Percentiles rank a stretch among this genome's conserved stretches.
phyloP scores from a whole-genome alignment of 108 stramenopile genomes.

The Cyclotella atomus region DNA sequence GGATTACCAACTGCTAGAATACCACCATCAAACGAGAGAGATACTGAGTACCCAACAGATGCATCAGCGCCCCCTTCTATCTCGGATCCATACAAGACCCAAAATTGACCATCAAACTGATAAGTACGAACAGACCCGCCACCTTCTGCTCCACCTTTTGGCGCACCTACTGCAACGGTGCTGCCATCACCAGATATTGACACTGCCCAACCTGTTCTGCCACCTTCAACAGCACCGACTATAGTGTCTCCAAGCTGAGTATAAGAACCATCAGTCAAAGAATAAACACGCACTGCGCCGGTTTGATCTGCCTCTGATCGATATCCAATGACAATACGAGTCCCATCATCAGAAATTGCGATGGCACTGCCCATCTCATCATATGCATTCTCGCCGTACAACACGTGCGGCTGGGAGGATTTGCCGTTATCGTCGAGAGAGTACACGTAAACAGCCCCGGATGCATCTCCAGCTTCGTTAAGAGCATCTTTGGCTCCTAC shows the following conservation, averaged over 20 bases:
- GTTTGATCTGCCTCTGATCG: conserved; percentile 23
- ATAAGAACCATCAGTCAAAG: not conserved
- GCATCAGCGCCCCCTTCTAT: conserved; percentile 4
- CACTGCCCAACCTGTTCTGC: conserved; percentile 9
- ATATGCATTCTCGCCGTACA: conserved; percentile 18
- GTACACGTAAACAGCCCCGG: conserved; percentile 35
- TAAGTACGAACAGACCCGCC: conserved; percentile 24
- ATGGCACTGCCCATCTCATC: conserved; percentile 28
- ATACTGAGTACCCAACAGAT: conserved; percentile 23
- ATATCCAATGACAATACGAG: conserved; percentile 21
- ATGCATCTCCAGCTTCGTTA: conserved; percentile 9
- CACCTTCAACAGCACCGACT: not conserved
- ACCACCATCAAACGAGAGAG: conserved; percentile 4
- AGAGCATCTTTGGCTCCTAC: conserved; percentile 28
- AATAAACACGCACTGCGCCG: conserved; percentile 31
- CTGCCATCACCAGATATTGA: conserved; percentile 26
- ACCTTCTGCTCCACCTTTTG: conserved; percentile 18
- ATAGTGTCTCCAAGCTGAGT: conserved; percentile 15
- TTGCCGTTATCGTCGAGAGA: not conserved
- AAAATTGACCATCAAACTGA: conserved; percentile 13
- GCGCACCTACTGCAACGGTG: conserved; percentile 27
- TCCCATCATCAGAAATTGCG: conserved; percentile 31
- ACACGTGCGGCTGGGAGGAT: conserved; percentile 3
- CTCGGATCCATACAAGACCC: conserved; percentile 11
- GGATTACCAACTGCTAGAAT: conserved; percentile 23